Conservation (phyloP, 1,139 yeast genomes). For the Pichia inconspicua region DNA sequence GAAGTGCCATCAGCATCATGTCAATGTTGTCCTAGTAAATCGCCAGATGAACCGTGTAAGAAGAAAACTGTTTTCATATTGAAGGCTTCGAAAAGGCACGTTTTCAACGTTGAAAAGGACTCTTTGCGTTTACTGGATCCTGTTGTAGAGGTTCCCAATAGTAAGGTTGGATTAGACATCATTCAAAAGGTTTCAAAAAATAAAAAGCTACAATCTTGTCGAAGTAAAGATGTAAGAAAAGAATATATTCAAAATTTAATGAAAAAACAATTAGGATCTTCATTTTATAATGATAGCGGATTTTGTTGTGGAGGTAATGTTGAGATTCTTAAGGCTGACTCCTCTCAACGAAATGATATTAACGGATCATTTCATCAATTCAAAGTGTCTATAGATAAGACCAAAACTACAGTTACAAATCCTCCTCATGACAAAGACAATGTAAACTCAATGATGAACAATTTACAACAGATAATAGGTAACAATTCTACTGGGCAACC, state of each 20-base stretch:
- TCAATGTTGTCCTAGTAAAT: constrained; percentile 5
- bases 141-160: constrained; percentile 27
- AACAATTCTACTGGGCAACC: neutral
- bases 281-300: neutral
- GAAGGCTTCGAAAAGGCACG: constrained; percentile 43
- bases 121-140: constrained; percentile 28
- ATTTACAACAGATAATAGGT: neutral
- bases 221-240: constrained; percentile 4
- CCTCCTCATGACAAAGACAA: neutral
- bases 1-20: constrained; percentile 1
- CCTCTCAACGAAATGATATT: neutral
- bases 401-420: neutral
- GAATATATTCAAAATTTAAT: constrained; percentile 4
- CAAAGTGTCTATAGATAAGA: constrained; percentile 2
- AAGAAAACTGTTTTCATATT: constrained; percentile 35
- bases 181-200: constrained; percentile 19
- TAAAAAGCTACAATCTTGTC: constrained; percentile 8
- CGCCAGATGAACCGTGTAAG: constrained; percentile 1
- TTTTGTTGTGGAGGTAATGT: neutral
- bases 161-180: constrained; percentile 25
- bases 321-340: neutral
- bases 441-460: neutral
- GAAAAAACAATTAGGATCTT: neutral
- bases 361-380: constrained; percentile 3
- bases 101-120: constrained; percentile 42